Percentiles rank a stretch among this genome's conserved stretches.
Conservation (phyloP, 495 filamentous ascomycete species). For the Aspergillus egyptiacus region DNA sequence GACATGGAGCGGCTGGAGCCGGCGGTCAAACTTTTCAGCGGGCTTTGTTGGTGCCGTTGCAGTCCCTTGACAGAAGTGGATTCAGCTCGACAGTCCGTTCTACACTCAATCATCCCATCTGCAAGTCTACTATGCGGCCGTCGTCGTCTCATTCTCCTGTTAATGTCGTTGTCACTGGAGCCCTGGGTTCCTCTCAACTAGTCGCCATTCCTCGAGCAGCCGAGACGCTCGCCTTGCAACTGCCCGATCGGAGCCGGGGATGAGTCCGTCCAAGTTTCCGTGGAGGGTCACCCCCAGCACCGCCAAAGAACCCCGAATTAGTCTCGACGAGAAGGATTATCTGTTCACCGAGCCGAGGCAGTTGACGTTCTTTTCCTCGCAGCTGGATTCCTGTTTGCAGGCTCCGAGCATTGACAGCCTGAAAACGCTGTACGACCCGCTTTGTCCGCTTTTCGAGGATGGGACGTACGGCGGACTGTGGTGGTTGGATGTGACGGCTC, state of each 20-base stretch:
- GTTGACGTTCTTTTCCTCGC: conserved; percentile 84
- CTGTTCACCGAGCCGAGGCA: conserved; percentile 40
- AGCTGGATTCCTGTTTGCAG: conserved; percentile 73
- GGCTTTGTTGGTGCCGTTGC: background rate
- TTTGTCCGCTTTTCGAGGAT: conserved; percentile 71
- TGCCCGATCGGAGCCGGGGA: conserved; percentile 1
- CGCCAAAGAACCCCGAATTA: background rate
- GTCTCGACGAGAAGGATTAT: conserved; percentile 1
- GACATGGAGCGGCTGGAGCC: too few species aligned
- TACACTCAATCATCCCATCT: background rate
- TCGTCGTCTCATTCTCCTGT: background rate
- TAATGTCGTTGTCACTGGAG: conserved; percentile 7
- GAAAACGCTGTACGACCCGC: conserved; percentile 67
- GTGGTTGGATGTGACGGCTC: conserved; percentile 86
- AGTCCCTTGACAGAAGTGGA: too few species aligned
- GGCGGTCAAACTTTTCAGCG: too few species aligned
- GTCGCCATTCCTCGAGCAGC: conserved; percentile 2
- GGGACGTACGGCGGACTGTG: conserved; percentile 61
- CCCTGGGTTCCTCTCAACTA: conserved; percentile 8
- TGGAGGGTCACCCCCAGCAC: background rate
- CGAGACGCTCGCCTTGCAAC: background rate
- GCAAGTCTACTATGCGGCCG: conserved; percentile 13
- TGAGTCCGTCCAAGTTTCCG: conserved; percentile 6
- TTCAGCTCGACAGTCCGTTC: background rate
- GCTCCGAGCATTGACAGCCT: conserved; percentile 69